These are phyloP conservation scores for Starmerella floricola DNA, from an alignment of 805 yeast genomes.

Conservation along the genomic window DNA sequence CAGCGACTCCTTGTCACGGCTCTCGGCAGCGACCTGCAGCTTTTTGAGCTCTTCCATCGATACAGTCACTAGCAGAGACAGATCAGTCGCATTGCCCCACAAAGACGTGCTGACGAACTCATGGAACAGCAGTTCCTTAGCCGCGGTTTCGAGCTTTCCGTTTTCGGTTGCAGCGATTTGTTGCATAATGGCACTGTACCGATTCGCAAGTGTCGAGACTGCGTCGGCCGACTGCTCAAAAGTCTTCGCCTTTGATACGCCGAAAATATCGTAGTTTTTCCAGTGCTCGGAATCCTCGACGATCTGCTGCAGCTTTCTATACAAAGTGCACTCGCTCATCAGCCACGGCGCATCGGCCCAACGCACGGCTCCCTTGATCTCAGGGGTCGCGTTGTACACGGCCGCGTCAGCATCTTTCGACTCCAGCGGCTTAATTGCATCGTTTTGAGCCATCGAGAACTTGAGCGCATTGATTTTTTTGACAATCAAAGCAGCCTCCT, in stretches of 20 bases:
- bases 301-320: conserved; percentile 37
- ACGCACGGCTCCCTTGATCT: conserved; percentile 30
- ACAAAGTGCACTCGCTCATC: conserved; percentile 70
- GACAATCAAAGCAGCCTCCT: conserved; percentile 41
- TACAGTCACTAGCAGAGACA: conserved; percentile 68
- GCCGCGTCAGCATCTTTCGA: conserved; percentile 36
- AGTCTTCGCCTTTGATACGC: conserved; percentile 54
- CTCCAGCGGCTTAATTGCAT: conserved; percentile 35
- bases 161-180: conserved; percentile 19
- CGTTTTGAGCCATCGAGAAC: conserved; percentile 30
- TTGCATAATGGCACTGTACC: conserved; percentile 37
- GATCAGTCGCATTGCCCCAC: conserved; percentile 98
- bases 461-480: conserved; percentile 35
- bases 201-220: conserved; percentile 64
- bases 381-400: conserved; percentile 41
- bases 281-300: conserved; percentile 32
- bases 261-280: conserved; percentile 61
- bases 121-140: conserved; percentile 48
- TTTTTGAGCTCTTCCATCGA: conserved; percentile 73
- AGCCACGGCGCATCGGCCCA: conserved; percentile 92
- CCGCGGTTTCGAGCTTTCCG: conserved; percentile 25
- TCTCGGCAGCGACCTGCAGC: conserved; percentile 72
- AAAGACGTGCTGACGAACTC: conserved; percentile 80
- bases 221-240: conserved; percentile 66
- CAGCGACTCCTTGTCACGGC: conserved; percentile 69